phyloP scores from a whole-genome alignment of 106 monocot species.

The Dioscorea zingiberensis region DNA sequence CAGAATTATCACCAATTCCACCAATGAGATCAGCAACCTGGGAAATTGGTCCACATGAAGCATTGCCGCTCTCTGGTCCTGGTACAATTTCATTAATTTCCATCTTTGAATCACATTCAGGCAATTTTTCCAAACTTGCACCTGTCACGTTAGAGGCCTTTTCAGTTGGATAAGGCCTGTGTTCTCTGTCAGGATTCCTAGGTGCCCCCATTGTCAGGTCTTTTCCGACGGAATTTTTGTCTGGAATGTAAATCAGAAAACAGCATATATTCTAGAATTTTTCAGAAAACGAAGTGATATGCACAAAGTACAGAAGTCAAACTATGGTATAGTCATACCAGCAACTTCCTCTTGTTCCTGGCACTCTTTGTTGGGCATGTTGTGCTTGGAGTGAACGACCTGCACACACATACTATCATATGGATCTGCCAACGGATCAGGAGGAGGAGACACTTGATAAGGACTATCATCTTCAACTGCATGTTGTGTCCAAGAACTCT shows the following conservation, averaged over 20 bases:
- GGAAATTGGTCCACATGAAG: conserved; percentile 8
- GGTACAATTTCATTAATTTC: conserved; percentile 4
- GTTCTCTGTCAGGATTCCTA: conserved; percentile 12
- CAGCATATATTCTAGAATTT: no score
- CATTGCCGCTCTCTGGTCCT: conserved; percentile 15
- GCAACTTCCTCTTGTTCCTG: conserved; percentile 28
- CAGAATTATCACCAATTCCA: conserved; percentile 16
- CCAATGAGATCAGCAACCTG: conserved; percentile 35
- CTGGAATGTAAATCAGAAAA: conserved; percentile 22
- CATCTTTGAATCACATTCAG: conserved; percentile 18
- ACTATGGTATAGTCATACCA: conserved; percentile 34
- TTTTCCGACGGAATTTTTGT: conserved; percentile 45
- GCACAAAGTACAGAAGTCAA: background rate
- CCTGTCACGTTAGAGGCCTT: conserved; percentile 14
- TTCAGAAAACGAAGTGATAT: background rate
- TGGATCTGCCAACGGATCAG: conserved; percentile 45
- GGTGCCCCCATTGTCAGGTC: conserved; percentile 45
- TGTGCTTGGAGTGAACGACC: conserved; percentile 55
- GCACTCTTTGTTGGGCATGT: conserved; percentile 26
- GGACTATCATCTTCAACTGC: conserved; percentile 60
- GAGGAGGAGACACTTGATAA: conserved; percentile 37
- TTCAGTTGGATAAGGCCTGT: conserved; percentile 24
- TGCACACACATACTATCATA: conserved; percentile 81
- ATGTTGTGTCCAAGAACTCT: conserved; percentile 90
- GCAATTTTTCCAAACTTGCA: conserved; percentile 14